A percentile compares a stretch with the other conserved stretches of the same genome.
Conservation (phyloP, 345 rosid genomes). For the Turritis glabra region DNA sequence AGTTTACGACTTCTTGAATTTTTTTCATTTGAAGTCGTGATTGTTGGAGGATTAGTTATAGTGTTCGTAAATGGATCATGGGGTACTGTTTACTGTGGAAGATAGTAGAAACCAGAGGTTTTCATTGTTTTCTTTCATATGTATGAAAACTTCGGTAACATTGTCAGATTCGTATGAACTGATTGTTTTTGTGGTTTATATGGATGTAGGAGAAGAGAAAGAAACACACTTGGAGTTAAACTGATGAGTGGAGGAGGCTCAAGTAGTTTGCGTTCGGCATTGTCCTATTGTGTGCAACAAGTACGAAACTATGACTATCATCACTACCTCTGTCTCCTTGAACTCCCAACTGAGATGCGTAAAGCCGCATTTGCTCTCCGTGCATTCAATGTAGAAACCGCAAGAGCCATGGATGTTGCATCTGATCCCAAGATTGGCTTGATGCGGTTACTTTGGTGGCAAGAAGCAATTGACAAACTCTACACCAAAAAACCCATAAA, state of each 20-base stretch:
- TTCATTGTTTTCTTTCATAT: neutral
- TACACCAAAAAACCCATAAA: slow-evolving; percentile 63
- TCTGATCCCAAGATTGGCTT: slow-evolving; percentile 91
- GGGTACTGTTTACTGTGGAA: neutral
- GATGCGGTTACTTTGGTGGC: slow-evolving; percentile 95
- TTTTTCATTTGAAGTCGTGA: neutral
- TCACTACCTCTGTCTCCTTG: slow-evolving; percentile 96
- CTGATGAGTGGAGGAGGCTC: slow-evolving; percentile 70
- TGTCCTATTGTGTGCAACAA: slow-evolving; percentile 83
- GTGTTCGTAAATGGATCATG: neutral
- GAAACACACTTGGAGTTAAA: neutral
- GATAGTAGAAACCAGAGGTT: neutral
- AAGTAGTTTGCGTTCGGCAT: slow-evolving; percentile 62
- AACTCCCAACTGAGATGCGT: slow-evolving; percentile 74
- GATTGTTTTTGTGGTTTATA: slow-evolving; percentile 13
- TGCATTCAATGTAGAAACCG: slow-evolving; percentile 89
- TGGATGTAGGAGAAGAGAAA: slow-evolving; percentile 18
- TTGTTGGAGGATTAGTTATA: neutral
- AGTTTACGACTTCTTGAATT: neutral
- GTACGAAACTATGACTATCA: slow-evolving; percentile 92
- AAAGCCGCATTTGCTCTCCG: slow-evolving; percentile 92
- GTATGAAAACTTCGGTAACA: neutral
- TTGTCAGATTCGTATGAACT: neutral
- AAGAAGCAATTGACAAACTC: slow-evolving; percentile 86
- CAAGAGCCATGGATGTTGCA: slow-evolving; percentile 93